A percentile compares a stretch with the other conserved stretches of the same genome.
These are phyloP conservation scores for Antrodiella citrinella DNA, from an alignment of 768 basidiomycete species.

Conservation along the genomic window DNA sequence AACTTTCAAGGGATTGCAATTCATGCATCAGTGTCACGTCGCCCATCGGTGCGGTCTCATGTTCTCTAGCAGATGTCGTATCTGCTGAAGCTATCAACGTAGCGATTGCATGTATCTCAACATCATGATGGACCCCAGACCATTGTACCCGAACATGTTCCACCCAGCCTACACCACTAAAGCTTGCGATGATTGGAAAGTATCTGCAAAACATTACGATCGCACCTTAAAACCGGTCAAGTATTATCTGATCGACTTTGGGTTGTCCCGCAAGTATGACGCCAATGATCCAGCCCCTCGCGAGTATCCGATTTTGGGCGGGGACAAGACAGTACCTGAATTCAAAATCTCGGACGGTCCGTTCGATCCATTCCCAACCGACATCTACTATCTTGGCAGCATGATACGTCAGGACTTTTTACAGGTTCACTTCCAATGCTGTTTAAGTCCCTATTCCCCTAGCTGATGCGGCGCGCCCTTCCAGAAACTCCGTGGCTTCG, in stretches of 20 bases:
- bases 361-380: constrained; percentile 25
- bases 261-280: constrained; percentile 23
- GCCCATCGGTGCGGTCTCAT: constrained; percentile 6
- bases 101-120: constrained; percentile 8
- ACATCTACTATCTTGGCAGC: constrained; percentile 29
- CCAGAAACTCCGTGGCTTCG: constrained; percentile 18
- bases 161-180: not conserved
- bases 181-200: too few species aligned
- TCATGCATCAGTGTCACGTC: constrained; percentile 24
- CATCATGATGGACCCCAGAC: constrained; percentile 9
- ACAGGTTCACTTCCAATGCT: constrained; percentile 11
- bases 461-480: not conserved
- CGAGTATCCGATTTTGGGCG: constrained; percentile 17
- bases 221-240: too few species aligned
- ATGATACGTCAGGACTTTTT: constrained; percentile 20
- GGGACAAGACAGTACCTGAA: constrained; percentile 17
- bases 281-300: constrained; percentile 19
- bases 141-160: constrained; percentile 5
- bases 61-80: too few species aligned
- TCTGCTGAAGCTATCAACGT: too few species aligned
- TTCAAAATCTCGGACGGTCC: constrained; percentile 9
- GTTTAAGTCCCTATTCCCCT: not conserved
- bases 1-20: constrained; percentile 28
- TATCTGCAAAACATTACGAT: too few species aligned
- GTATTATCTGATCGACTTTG: constrained; percentile 20